Percentiles rank a stretch among this genome's conserved stretches.
phyloP scores from a whole-genome alignment of 352 stramenopile genomes.

The Phytophthora ohioensis region DNA sequence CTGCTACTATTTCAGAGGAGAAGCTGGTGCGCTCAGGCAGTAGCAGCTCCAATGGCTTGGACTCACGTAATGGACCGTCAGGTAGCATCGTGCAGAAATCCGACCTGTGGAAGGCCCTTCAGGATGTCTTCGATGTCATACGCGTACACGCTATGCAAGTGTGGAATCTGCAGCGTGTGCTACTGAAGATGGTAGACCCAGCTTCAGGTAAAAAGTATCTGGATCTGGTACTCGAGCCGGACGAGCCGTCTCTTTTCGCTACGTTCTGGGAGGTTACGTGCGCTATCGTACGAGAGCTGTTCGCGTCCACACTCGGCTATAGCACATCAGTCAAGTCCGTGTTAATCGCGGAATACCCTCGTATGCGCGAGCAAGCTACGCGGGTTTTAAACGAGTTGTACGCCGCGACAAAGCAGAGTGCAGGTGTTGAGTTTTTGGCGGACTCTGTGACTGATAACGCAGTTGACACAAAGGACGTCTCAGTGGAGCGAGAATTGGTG shows the following conservation, averaged over 20 bases:
- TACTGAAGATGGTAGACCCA: slow-evolving; percentile 78
- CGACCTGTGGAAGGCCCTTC: slow-evolving; percentile 83
- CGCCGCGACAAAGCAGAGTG: slow-evolving; percentile 56
- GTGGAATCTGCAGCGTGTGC: slow-evolving; percentile 88
- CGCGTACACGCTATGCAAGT: slow-evolving; percentile 78
- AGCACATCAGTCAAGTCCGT: slow-evolving; percentile 67
- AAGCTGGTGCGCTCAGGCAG: slow-evolving; percentile 51
- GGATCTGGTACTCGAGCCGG: slow-evolving; percentile 71
- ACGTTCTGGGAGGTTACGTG: slow-evolving; percentile 90
- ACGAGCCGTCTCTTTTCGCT: slow-evolving; percentile 83
- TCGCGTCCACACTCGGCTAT: slow-evolving; percentile 69
- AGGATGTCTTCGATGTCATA: slow-evolving; percentile 82
- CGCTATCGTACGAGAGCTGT: slow-evolving; percentile 79
- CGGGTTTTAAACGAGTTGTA: slow-evolving; percentile 71
- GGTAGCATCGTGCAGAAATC: slow-evolving; percentile 59
- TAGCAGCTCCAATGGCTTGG: slow-evolving; percentile 23
- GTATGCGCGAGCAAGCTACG: slow-evolving; percentile 79
- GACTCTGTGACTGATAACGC: slow-evolving; percentile 12
- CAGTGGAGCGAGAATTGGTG: slow-evolving; percentile 21
- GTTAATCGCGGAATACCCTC: slow-evolving; percentile 81
- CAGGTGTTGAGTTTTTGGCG: slow-evolving; percentile 34
- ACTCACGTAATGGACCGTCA: slow-evolving; percentile 42
- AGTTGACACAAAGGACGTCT: background rate
- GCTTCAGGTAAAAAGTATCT: slow-evolving; percentile 62
- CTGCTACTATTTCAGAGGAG: slow-evolving; percentile 65